Evolutionary conservation across 2,329 filamentous ascomycete species (phyloP).

Genomic region (Samsoniella hepiali): DNA sequence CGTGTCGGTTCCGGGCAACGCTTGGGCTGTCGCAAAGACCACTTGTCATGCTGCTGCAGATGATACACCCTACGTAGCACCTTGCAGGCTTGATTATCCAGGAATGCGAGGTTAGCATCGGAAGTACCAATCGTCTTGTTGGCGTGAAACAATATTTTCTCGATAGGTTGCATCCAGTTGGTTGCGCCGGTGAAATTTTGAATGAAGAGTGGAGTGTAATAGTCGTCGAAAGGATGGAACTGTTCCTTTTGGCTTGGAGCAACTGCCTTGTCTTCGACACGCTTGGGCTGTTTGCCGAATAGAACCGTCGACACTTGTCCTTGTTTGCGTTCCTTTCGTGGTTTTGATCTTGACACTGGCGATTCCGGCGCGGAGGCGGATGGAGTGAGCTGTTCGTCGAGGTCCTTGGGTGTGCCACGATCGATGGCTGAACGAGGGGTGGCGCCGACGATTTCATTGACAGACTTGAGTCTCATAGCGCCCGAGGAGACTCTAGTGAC

Average conservation of each 20-base stretch:
- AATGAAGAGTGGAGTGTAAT: slow-evolving; percentile 61
- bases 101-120: slow-evolving; percentile 77
- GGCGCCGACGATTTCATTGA: slow-evolving; percentile 68
- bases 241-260: slow-evolving; percentile 40
- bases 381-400: slow-evolving; percentile 38
- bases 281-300: slow-evolving; percentile 65
- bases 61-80: slow-evolving; percentile 85
- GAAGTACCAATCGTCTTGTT: slow-evolving; percentile 87
- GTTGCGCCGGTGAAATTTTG: slow-evolving; percentile 54
- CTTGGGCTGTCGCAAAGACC: slow-evolving; percentile 87
- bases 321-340: slow-evolving; percentile 58
- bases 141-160: slow-evolving; percentile 74
- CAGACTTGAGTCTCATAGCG: slow-evolving; percentile 67
- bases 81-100: slow-evolving; percentile 83
- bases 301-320: slow-evolving; percentile 71
- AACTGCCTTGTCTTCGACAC: slow-evolving; percentile 45
- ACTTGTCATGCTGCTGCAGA: slow-evolving; percentile 85
- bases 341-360: slow-evolving; percentile 35
- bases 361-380: slow-evolving; percentile 45
- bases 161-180: slow-evolving; percentile 60
- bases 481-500: slow-evolving; percentile 69
- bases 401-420: slow-evolving; percentile 27
- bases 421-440: slow-evolving; percentile 38
- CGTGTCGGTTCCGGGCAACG: slow-evolving; percentile 77
- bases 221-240: slow-evolving; percentile 54